Evolutionary conservation across 108 stramenopile genomes (phyloP).

Genomic region (Nitzschia sp.): DNA sequence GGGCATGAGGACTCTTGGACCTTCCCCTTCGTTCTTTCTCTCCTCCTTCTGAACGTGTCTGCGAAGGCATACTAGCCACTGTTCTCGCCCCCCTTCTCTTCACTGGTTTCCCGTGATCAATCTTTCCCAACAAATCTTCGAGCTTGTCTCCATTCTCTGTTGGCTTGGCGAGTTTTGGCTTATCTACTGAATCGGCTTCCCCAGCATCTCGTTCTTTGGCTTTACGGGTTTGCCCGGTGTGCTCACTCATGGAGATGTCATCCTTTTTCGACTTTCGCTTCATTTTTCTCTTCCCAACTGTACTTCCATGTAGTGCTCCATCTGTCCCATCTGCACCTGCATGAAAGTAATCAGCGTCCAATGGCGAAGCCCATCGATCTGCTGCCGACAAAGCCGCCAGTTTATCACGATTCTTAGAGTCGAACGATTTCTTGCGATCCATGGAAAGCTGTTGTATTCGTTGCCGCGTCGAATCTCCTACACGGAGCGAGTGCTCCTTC

Average conservation of each 20-base stretch:
- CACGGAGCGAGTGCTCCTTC: background rate
- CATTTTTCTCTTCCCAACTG: background rate
- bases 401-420: background rate
- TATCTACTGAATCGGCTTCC: background rate
- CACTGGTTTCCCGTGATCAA: conserved; percentile 4
- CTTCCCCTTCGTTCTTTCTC: conserved; percentile 2
- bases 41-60: background rate
- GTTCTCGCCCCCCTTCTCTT: conserved; percentile 22
- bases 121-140: conserved; percentile 10
- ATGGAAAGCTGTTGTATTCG: conserved; percentile 5
- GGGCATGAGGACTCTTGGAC: conserved; percentile 11
- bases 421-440: conserved; percentile 12
- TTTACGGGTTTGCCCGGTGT: conserved; percentile 5
- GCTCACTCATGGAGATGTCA: conserved; percentile 14
- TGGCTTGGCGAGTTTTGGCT: background rate
- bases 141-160: background rate
- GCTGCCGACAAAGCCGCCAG: conserved; percentile 6
- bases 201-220: background rate
- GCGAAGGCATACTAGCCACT: conserved; percentile 18
- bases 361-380: background rate
- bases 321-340: background rate
- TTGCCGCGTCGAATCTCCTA: conserved; percentile 7
- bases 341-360: background rate
- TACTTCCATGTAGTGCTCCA: background rate
- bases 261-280: background rate